A percentile compares a stretch with the other conserved stretches of the same genome.
These are phyloP conservation scores for Ceratobasidium sp. DNA, from an alignment of 1,284 basidiomycete genomes.

Conservation along the genomic window DNA sequence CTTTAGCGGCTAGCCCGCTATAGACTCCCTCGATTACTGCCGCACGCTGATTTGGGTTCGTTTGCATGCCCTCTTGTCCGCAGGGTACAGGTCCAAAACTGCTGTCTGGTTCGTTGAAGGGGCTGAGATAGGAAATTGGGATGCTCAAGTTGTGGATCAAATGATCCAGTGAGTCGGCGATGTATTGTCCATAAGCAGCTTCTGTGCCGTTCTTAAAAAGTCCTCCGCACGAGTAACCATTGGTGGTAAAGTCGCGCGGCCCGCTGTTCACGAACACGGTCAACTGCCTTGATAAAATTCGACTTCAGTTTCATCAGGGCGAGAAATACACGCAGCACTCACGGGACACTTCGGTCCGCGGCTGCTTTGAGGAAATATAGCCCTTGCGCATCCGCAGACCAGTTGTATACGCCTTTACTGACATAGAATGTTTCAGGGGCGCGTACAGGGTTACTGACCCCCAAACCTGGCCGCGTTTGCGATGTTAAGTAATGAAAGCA, in stretches of 20 bases:
- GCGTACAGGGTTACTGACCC: conserved; percentile 52
- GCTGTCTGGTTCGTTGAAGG: conserved; percentile 52
- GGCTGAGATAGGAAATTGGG: conserved; percentile 52
- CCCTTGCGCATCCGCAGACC: conserved; percentile 57
- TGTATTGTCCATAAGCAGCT: conserved; percentile 51
- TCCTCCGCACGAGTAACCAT: conserved; percentile 51
- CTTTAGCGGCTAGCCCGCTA: conserved; percentile 49
- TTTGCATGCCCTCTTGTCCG: conserved; percentile 54
- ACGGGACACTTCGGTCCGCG: conserved; percentile 49
- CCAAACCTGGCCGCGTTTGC: conserved; percentile 43
- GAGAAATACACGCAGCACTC: conserved; percentile 33
- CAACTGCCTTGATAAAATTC: conserved; percentile 18
- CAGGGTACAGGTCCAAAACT: conserved; percentile 49
- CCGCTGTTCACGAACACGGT: conserved; percentile 54
- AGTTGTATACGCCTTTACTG: conserved; percentile 58
- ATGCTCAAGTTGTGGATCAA: conserved; percentile 51
- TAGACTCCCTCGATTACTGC: conserved; percentile 51
- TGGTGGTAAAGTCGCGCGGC: conserved; percentile 52
- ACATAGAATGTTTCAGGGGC: conserved; percentile 60
- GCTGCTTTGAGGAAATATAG: conserved; percentile 57
- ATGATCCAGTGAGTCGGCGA: conserved; percentile 52
- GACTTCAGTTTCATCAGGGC: not conserved
- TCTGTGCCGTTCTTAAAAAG: conserved; percentile 50
- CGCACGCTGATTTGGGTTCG: conserved; percentile 52
- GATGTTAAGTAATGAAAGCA: conserved; percentile 31